Conservation (phyloP, 2,329 filamentous ascomycete genomes). For the Cytospora chrysosperma region DNA sequence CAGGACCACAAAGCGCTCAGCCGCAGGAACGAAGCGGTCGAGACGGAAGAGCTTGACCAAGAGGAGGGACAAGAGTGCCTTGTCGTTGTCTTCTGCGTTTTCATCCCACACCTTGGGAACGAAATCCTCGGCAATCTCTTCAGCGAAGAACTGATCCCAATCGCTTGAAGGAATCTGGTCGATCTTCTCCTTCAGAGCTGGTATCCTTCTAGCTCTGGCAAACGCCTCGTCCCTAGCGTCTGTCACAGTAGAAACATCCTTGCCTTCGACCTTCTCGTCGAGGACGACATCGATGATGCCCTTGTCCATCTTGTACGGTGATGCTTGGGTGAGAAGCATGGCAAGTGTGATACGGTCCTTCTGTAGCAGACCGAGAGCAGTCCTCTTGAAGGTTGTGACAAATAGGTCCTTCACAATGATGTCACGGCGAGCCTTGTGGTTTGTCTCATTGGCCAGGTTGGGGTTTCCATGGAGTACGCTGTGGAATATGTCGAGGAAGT, state of each 20-base stretch:
- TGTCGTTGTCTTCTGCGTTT: slow-evolving; percentile 64
- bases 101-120: slow-evolving; percentile 77
- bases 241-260: slow-evolving; percentile 71
- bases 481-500: slow-evolving; percentile 97
- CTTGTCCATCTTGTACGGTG: slow-evolving; percentile 96
- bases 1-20: slow-evolving; percentile 82
- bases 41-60: slow-evolving; percentile 93
- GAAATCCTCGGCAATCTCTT: slow-evolving; percentile 82
- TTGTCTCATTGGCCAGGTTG: slow-evolving; percentile 65
- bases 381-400: slow-evolving; percentile 86
- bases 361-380: slow-evolving; percentile 87
- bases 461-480: slow-evolving; percentile 81
- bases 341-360: slow-evolving; percentile 93
- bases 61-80: slow-evolving; percentile 78
- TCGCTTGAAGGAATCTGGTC: slow-evolving; percentile 58
- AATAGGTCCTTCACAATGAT: slow-evolving; percentile 92
- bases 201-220: slow-evolving; percentile 64
- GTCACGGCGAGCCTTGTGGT: slow-evolving; percentile 78
- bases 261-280: slow-evolving; percentile 71
- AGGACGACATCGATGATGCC: slow-evolving; percentile 81
- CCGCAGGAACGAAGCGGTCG: slow-evolving; percentile 89
- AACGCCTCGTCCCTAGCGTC: slow-evolving; percentile 68
- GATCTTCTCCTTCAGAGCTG: slow-evolving; percentile 71
- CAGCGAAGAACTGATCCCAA: slow-evolving; percentile 80
- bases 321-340: slow-evolving; percentile 90